A percentile compares a stretch with the other conserved stretches of the same genome.
Conservation (phyloP, 2,329 filamentous ascomycete species). For the Fusarium luffae region DNA sequence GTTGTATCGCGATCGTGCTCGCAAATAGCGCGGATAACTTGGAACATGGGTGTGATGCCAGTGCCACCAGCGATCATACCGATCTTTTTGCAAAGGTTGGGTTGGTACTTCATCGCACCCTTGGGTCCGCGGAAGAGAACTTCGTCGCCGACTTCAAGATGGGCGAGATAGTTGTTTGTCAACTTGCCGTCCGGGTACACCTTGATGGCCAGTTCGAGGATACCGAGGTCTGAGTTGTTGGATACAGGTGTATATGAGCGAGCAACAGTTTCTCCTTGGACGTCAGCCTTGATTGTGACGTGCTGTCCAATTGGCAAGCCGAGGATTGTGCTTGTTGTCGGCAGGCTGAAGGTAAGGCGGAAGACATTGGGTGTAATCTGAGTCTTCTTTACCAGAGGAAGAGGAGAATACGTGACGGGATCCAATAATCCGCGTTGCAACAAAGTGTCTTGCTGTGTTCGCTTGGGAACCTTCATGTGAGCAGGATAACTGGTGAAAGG, state of each 20-base stretch:
- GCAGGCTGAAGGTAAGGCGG: conserved; percentile 60
- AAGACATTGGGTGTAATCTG: conserved; percentile 53
- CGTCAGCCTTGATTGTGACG: conserved; percentile 60
- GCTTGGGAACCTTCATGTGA: conserved; percentile 51
- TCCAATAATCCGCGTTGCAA: neutral
- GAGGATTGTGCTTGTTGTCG: conserved; percentile 55
- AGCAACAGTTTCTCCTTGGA: conserved; percentile 58
- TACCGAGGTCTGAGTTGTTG: conserved; percentile 62
- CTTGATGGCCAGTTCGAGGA: conserved; percentile 62
- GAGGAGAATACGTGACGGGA: neutral
- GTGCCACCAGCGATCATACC: conserved; percentile 65
- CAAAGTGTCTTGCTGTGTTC: neutral
- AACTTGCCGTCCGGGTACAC: conserved; percentile 62
- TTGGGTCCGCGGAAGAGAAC: conserved; percentile 67
- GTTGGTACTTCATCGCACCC: conserved; percentile 64
- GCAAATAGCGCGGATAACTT: conserved; percentile 71
- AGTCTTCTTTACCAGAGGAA: neutral
- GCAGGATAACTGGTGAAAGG: conserved; percentile 41
- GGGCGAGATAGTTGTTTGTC: conserved; percentile 59
- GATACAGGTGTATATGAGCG: conserved; percentile 67
- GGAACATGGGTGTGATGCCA: conserved; percentile 53
- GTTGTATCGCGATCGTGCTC: conserved; percentile 68
- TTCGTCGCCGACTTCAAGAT: conserved; percentile 59
- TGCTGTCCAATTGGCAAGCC: conserved; percentile 69
- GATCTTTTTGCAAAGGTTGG: conserved; percentile 56